A percentile compares a stretch with the other conserved stretches of the same genome.
These are phyloP conservation scores for Anthostomella pinea DNA, from an alignment of 2,329 filamentous ascomycete species.

Conservation along the genomic window DNA sequence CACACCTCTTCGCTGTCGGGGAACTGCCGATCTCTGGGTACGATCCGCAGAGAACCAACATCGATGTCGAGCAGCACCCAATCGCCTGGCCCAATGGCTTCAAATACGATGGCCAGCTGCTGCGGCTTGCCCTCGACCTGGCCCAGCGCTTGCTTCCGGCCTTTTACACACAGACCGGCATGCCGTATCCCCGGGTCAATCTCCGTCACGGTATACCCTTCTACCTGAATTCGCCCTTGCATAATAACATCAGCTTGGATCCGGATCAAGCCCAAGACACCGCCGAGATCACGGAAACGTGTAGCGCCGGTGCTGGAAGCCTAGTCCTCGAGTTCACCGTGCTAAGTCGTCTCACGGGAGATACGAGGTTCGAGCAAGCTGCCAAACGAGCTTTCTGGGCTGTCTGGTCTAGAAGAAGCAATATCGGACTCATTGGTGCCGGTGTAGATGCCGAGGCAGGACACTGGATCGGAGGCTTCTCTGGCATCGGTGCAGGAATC, in stretches of 20 bases:
- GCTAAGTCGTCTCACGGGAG: slow-evolving; percentile 81
- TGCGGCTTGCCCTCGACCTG: slow-evolving; percentile 85
- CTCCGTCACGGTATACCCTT: slow-evolving; percentile 88
- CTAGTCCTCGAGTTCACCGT: slow-evolving; percentile 91
- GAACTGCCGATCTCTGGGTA: slow-evolving; percentile 86
- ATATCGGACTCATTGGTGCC: slow-evolving; percentile 82
- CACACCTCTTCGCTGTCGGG: slow-evolving; percentile 88
- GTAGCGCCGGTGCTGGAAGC: slow-evolving; percentile 94
- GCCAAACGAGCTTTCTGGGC: slow-evolving; percentile 96
- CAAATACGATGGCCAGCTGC: slow-evolving; percentile 81
- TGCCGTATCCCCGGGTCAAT: slow-evolving; percentile 94
- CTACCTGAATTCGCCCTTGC: slow-evolving; percentile 80
- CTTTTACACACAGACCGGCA: slow-evolving; percentile 85
- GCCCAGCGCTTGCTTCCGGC: slow-evolving; percentile 82
- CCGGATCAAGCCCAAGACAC: slow-evolving; percentile 37
- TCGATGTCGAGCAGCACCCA: slow-evolving; percentile 45
- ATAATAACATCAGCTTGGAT: slow-evolving; percentile 51
- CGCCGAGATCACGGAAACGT: slow-evolving; percentile 87
- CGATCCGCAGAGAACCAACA: slow-evolving; percentile 45
- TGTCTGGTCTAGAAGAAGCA: slow-evolving; percentile 85
- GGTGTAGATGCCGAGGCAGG: slow-evolving; percentile 91
- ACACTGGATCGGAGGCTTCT: slow-evolving; percentile 81
- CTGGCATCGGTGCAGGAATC: slow-evolving; percentile 94
- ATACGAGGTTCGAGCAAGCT: slow-evolving; percentile 81
- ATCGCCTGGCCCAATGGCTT: slow-evolving; percentile 76